Evolutionary conservation across 1,139 yeast species (phyloP).

Genomic region (Waltiozyma sp.): DNA sequence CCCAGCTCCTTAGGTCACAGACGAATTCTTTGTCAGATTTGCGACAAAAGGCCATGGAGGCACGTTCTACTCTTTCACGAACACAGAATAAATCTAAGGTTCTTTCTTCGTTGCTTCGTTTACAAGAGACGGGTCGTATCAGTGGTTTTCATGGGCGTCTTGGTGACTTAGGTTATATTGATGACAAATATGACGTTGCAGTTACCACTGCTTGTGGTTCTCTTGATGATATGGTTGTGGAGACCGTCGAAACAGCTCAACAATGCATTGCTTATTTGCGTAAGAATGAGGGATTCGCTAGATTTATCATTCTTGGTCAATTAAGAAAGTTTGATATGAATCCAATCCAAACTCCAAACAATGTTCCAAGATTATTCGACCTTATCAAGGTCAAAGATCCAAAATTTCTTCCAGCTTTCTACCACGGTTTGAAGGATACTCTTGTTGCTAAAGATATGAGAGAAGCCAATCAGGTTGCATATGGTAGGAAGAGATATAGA

Average conservation of each 20-base stretch:
- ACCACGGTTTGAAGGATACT: conserved; percentile 77
- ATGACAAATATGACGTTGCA: conserved; percentile 81
- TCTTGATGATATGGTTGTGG: conserved; percentile 88
- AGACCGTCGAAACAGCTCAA: conserved; percentile 87
- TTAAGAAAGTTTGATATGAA: conserved; percentile 51
- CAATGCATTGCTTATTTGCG: conserved; percentile 82
- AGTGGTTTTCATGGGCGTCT: conserved; percentile 81
- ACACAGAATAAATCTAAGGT: conserved; percentile 67
- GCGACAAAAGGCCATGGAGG: conserved; percentile 58
- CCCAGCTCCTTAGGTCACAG: conserved; percentile 37
- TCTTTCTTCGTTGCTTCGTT: conserved; percentile 51
- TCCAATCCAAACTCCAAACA: conserved; percentile 63
- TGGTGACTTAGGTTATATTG: conserved; percentile 86
- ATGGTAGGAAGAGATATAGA: conserved; percentile 69
- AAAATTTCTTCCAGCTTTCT: conserved; percentile 78
- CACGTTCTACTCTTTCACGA: conserved; percentile 44
- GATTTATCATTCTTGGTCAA: conserved; percentile 72
- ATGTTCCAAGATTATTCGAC: conserved; percentile 77
- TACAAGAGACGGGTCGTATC: conserved; percentile 75
- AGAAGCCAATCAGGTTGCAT: conserved; percentile 84
- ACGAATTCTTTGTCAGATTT: conserved; percentile 40
- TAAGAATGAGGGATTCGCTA: conserved; percentile 81
- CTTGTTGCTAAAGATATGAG: conserved; percentile 70
- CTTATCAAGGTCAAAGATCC: conserved; percentile 57
- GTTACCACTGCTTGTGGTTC: conserved; percentile 92